Base-by-base conservation (phyloP, 176 grass and related monocot genomes). In the Canna indica region DNA sequence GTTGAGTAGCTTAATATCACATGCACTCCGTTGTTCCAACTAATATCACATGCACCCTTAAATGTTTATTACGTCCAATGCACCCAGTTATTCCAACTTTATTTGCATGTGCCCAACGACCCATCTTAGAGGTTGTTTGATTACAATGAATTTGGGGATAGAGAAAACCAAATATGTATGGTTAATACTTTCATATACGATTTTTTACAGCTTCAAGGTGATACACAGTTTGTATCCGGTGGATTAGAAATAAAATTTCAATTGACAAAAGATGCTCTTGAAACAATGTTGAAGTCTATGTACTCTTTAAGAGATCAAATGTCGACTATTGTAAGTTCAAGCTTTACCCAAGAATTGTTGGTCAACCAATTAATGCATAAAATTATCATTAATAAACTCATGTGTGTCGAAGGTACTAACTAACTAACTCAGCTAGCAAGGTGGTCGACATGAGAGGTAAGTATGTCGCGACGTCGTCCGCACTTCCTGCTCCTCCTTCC, bases 211-310 rank as follows among this genome's bases (percentile, higher is more conserved):
- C 60, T 69, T 64, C 83, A 86, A 14, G 75, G 81, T 34, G 74
- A 79, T 50, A 36, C 76, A 5, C 15, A 29, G 20, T 44, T 70
- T 72, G 36, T 59, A 41, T 72, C 77, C 41, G 74, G 74, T 38
- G 59, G 75, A 73, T 64, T 36, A 72, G 50, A 90, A 46, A 59
- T 80, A 47, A 78, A 78, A 33, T 85, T 70, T 54, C 71, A 75
- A 8, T 75, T 85, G 57, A 64, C 77, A 48, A 90, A 86, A 69
- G 83, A 90, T 78, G 68, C 77, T 48, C 50, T 86, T 18, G 83
- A 81, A 54, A 91, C 75, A 71, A 87, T 84, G 84, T 33, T 91
- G 14, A 82, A 82, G 63, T 77, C 85, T 12, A 39, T 82, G 65
- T 79, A 84, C 88, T 13, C 65, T 48, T 48, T 28, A 73, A 84